Base-by-base conservation (phyloP, 306 rosid species). In the Trifolium subterraneum region DNA sequence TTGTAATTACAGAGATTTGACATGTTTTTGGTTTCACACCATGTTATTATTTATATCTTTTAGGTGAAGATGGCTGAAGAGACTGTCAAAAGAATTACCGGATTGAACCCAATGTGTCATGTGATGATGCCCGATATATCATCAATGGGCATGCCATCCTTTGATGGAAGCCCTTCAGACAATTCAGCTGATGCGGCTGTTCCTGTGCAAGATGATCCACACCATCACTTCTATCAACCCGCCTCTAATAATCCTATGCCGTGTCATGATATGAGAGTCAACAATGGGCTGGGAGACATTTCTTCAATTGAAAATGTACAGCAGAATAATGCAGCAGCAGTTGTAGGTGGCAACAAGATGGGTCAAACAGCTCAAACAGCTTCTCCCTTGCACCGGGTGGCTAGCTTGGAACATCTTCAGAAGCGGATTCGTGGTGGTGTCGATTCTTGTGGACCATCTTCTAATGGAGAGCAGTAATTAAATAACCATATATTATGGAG, bases 61-160 rank as follows among this genome's bases (percentile, higher is more conserved):
- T 81, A 95, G 98, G 94, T 95, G 64, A 90, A 88, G 84, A 92
- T 95, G 93, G 92, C 96, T 6, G 99, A 95, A 86, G 99, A 90
- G 78, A 84, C 88, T 0, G 93, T 92, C 50, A 95, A 88, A 84
- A 84, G 92, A 84, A 76, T 90, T 44, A 92, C 96, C 2, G 98
- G 98, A 58, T 68, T 75, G 76, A 92, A 82, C 79, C 78, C 89
- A 8, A 73, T 90, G 88, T 68, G 84, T 64, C 85, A 81, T 73
- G 81, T 75, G 65, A 84, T 83, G 88, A 76, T 93, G 12, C 78
- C 95, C 12, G 90, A 87, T 35, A 68, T 88, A 48, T 73, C 97
- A 23, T 62, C 97, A 16, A 78, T 85, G 44, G 76, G 86, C 45
- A 82, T 94, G 86, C 75, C 88, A 50, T 72, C 90, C 36, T 87